Base-by-base conservation (phyloP, 2,329 filamentous ascomycete genomes). In the Xylaria sp. region DNA sequence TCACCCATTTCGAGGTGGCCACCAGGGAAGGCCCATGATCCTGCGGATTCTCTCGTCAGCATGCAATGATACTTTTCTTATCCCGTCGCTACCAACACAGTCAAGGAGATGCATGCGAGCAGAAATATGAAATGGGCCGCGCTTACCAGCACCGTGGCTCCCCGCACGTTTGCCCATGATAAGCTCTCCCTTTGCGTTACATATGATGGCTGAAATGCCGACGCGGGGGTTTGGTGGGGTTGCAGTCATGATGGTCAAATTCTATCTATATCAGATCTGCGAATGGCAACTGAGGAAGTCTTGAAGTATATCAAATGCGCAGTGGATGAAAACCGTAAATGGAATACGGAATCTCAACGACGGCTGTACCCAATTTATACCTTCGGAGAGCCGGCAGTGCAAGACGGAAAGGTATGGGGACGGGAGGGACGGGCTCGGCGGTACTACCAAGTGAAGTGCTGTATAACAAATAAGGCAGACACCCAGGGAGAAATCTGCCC, bases 1-100 rank as follows among this genome's bases (percentile, higher is more conserved):
- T 95, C 92, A 68, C 86, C 85, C 63, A 86, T 85, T 67, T 95
- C 92, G 17, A 94, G 84, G 73, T 95, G 91, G 0, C 92, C 92
- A 25, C 92, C 92, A 0, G 92, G 91, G 15, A 93, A 85, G 56
- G 89, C 89, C 79, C 85, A 88, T 0, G 86, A 89, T 0, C 86
- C 89, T 86, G 36, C n/a, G 10, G 5, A 38, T 33, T 13, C 20
- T 7, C 11, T 50, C 33, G 9, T 60, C 9, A 64, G 55, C 17
- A 5, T 6, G 9, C 29, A 22, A 13, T 22, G 4, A 11, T 17
- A 20, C 13, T 7, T 29, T n/a, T n/a, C n/a, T 39, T 11, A 4
- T 20, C 36, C 3, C 38, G 38, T 42, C 29, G 22, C 27, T 22
- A 3, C 1, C n/a, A 2, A 55, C 11, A 25, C n/a, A 25, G 47